Percentiles rank a stretch among this genome's conserved stretches.
phyloP scores from a whole-genome alignment of 176 grass and related monocot genomes.

The Ensete glaucum region DNA sequence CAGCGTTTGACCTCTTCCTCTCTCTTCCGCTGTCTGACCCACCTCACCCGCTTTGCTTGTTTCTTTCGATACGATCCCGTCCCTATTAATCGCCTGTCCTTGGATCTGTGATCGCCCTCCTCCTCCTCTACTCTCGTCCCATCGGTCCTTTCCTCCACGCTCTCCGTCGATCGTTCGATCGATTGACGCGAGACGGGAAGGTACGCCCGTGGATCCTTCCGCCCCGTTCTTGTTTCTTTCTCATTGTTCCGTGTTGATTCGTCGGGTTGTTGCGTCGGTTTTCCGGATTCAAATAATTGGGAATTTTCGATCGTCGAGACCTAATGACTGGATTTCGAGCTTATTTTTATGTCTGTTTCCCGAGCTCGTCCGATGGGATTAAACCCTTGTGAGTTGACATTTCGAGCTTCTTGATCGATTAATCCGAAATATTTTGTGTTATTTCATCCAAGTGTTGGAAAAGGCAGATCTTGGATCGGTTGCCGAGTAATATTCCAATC shows the following conservation, averaged over 20 bases:
- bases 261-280: not conserved
- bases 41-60: not conserved
- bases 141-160: constrained; percentile 11
- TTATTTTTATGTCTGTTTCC: not conserved
- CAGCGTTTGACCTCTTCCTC: not conserved
- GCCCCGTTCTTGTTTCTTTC: not conserved
- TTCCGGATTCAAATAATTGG: not conserved
- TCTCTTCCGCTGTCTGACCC: no score
- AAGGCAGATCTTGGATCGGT: no score
- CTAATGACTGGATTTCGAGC: not conserved
- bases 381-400: no score
- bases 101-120: not conserved
- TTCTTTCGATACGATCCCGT: not conserved
- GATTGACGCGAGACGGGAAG: constrained; percentile 12
- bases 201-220: not conserved
- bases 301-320: not conserved
- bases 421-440: no score
- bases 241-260: not conserved
- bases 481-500: no score
- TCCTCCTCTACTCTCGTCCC: not conserved
- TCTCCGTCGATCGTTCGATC: not conserved
- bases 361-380: no score
- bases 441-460: no score
- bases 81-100: not conserved
- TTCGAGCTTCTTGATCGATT: no score